Base-by-base conservation (phyloP, 768 basidiomycete species). In the Serendipita sp. region DNA sequence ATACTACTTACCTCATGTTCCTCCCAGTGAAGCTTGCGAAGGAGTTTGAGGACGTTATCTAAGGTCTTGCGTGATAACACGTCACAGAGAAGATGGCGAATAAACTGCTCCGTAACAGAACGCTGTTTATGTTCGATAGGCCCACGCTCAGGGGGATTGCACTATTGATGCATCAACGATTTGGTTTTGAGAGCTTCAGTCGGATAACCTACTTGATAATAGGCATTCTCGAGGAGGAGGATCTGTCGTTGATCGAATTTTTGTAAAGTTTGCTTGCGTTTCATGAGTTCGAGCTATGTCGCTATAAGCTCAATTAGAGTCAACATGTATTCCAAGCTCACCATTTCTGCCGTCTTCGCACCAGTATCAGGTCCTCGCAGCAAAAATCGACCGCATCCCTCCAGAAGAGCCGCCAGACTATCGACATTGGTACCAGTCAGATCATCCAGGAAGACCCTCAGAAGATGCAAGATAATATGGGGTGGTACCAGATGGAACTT, bases 1-100 rank as follows among this genome's bases (percentile, higher is more conserved):
- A 6, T 13, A 8, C 29, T 34, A 65, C 71, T 62, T 37, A 78
- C 77, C 65, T 75, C 73, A 3, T 69, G 72, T 71, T 91, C 84
- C n/a, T 95, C 90, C 96, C 96, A 99, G 69, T 98, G 87, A 52
- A 98, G 79, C 74, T 95, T 97, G 55, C 96, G 85, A 37, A 97
- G 74, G 27, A 96, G 81, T 73, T 91, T 92, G 64, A 98, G 78
- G 8, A 96, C 94, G 71, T 96, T 96, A 74, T 99, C 96, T 67
- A 98, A 87, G 3, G 91, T 92, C 73, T 85, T 91, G 77, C 92
- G 93, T 46, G 88, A 80, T 40, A 98, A 81, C 43, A 97, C 88
- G 70, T 98, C 91, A 69, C 88, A 93, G 62, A 98, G 81, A n/a
- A 99, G 78, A 73, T 98, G 91, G 31, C 88, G 88, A 68, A 98